phyloP scores from a whole-genome alignment of 768 basidiomycete genomes.

The Pilatotrama ljubarskyi region DNA sequence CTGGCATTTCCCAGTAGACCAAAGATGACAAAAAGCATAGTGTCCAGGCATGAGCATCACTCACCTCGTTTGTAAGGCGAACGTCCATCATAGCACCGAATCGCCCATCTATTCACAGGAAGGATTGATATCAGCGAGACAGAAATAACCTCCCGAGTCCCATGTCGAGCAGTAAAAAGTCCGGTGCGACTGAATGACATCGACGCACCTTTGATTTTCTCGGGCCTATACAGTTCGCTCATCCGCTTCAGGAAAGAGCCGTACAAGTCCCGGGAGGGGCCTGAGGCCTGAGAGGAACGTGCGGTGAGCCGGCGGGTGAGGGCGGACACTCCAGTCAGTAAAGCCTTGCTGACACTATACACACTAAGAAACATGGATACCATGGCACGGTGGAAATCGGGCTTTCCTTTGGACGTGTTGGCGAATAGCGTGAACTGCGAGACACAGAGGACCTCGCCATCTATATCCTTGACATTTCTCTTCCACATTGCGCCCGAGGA shows the following conservation, averaged over 20 bases:
- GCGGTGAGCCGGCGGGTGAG: constrained; percentile 4
- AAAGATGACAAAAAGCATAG: constrained; percentile 8
- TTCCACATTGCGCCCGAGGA: constrained; percentile 78
- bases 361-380: constrained; percentile 41
- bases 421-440: constrained; percentile 94
- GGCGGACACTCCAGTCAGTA: constrained; percentile 1
- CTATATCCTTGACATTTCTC: constrained; percentile 80
- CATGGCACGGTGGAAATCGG: constrained; percentile 94
- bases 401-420: constrained; percentile 85
- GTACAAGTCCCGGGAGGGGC: constrained; percentile 70
- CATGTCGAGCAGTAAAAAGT: constrained; percentile 13
- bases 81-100: constrained; percentile 99
- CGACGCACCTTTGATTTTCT: constrained; percentile 74
- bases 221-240: constrained; percentile 62
- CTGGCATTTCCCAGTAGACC: constrained; percentile 2
- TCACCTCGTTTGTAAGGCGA: constrained; percentile 81
- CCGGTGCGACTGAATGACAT: constrained; percentile 5
- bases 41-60: constrained; percentile 17
- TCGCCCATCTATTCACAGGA: constrained; percentile 64
- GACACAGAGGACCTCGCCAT: constrained; percentile 90
- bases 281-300: constrained; percentile 51
- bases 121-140: constrained; percentile 8
- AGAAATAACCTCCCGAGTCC: constrained; percentile 13
- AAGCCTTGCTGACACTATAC: background rate
- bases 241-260: constrained; percentile 69